A percentile compares a stretch with the other conserved stretches of the same genome.
These are phyloP conservation scores for Phascolomyces articulosus DNA, from an alignment of 371 early-diverging fungal genomes.

Conservation along the genomic window DNA sequence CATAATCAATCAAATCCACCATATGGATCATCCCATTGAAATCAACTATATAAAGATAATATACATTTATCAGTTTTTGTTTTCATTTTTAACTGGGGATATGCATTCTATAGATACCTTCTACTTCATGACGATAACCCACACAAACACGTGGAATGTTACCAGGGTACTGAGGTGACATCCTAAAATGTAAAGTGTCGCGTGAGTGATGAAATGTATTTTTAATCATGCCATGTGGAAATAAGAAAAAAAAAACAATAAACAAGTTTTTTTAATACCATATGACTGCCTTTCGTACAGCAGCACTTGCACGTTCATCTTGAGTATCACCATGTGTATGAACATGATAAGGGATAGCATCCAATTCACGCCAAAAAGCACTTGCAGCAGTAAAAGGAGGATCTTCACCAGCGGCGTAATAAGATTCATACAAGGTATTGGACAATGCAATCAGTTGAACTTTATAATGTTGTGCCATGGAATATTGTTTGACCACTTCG, in stretches of 20 bases:
- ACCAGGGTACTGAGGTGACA: constrained; percentile 73
- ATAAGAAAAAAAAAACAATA: constrained; percentile 1
- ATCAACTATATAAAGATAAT: constrained; percentile 54
- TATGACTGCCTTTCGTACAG: constrained; percentile 70
- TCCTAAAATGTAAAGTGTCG: too few species aligned
- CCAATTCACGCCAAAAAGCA: constrained; percentile 76
- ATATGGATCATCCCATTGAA: constrained; percentile 66
- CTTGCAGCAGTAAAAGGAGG: constrained; percentile 47
- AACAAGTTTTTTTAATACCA: constrained; percentile 54
- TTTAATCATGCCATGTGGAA: too few species aligned
- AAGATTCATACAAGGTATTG: constrained; percentile 22
- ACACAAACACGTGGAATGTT: constrained; percentile 74
- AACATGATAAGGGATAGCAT: constrained; percentile 73
- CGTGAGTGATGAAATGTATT: too few species aligned
- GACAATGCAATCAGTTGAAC: constrained; percentile 57
- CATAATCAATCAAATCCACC: constrained; percentile 61
- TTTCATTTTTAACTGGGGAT: background rate
- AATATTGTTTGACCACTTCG: constrained; percentile 42
- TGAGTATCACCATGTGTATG: constrained; percentile 57
- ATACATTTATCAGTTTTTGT: background rate
- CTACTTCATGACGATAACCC: constrained; percentile 72
- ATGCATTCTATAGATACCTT: constrained; percentile 34
- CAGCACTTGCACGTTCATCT: constrained; percentile 77
- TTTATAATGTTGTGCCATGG: constrained; percentile 55
- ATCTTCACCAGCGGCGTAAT: constrained; percentile 22